Conservation (phyloP, 805 yeast species). For the Candida ascalaphidarum region DNA sequence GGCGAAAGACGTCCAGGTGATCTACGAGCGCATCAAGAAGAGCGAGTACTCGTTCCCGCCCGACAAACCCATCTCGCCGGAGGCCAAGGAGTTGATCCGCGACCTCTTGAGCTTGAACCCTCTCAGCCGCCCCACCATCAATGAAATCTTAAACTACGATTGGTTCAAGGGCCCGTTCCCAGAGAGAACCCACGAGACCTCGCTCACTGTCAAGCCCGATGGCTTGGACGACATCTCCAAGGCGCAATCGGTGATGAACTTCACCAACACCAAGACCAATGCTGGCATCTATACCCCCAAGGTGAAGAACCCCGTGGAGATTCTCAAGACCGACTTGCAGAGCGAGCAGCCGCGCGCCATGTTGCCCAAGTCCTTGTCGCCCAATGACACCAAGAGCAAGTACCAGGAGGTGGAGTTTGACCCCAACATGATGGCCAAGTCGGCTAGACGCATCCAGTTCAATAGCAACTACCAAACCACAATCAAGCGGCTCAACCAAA, state of each 20-base stretch:
- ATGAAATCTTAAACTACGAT: constrained; percentile 69
- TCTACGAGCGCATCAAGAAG: constrained; percentile 83
- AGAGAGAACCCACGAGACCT: constrained; percentile 48
- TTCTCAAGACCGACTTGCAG: constrained; percentile 59
- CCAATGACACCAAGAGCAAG: constrained; percentile 83
- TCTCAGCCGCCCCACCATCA: constrained; percentile 67
- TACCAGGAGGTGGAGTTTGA: constrained; percentile 73
- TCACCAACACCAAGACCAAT: constrained; percentile 52
- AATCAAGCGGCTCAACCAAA: constrained; percentile 28
- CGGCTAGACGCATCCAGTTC: constrained; percentile 29
- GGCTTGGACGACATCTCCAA: constrained; percentile 43
- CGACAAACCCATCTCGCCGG: constrained; percentile 56
- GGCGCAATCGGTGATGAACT: constrained; percentile 59
- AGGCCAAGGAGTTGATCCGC: constrained; percentile 64
- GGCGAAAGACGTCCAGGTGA: constrained; percentile 85
- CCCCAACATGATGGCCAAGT: constrained; percentile 23
- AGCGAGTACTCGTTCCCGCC: constrained; percentile 76
- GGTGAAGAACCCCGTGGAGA: constrained; percentile 57
- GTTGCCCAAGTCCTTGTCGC: constrained; percentile 84
- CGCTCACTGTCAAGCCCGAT: constrained; percentile 57
- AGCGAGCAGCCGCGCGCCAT: constrained; percentile 61
- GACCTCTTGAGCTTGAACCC: constrained; percentile 77
- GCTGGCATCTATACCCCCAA: constrained; percentile 54
- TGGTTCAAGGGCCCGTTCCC: constrained; percentile 92
- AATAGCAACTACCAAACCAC: constrained; percentile 29